A percentile compares a stretch with the other conserved stretches of the same genome.
Conservation (phyloP, 1,139 yeast genomes). For the Suhomyces bribrorum region DNA sequence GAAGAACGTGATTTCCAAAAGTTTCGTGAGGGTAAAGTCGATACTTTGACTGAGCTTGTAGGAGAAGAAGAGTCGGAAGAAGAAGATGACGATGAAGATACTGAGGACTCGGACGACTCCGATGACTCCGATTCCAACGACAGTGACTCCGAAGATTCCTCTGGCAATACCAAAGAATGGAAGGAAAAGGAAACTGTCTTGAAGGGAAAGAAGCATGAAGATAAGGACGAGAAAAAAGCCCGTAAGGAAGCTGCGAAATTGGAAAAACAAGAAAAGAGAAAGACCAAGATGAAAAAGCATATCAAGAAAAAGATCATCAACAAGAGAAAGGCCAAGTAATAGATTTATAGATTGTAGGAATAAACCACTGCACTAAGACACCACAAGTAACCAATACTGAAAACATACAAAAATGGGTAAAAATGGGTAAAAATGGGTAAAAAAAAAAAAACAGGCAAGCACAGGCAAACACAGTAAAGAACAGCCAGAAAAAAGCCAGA, state of each 20-base stretch:
- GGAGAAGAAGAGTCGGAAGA: slow-evolving; percentile 22
- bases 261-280: slow-evolving; percentile 83
- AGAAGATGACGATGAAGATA: slow-evolving; percentile 12
- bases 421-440: too few species aligned
- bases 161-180: slow-evolving; percentile 39
- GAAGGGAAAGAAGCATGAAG: slow-evolving; percentile 78
- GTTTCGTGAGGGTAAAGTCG: slow-evolving; percentile 79
- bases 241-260: slow-evolving; percentile 84
- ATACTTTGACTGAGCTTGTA: slow-evolving; percentile 66
- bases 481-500: not conserved
- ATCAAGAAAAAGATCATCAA: slow-evolving; percentile 76
- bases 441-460: not conserved
- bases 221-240: slow-evolving; percentile 79
- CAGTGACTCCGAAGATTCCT: slow-evolving; percentile 33
- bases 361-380: slow-evolving; percentile 2
- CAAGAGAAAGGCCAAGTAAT: slow-evolving; percentile 43
- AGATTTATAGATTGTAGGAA: too few species aligned
- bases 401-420: too few species aligned
- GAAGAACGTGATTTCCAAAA: slow-evolving; percentile 89
- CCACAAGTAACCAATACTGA: too few species aligned
- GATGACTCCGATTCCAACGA: slow-evolving; percentile 27
- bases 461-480: not conserved
- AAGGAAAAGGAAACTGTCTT: slow-evolving; percentile 40
- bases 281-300: slow-evolving; percentile 89
- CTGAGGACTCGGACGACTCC: slow-evolving; percentile 25